phyloP scores from a whole-genome alignment of 768 basidiomycete species.

The Pulveroboletus sp. region DNA sequence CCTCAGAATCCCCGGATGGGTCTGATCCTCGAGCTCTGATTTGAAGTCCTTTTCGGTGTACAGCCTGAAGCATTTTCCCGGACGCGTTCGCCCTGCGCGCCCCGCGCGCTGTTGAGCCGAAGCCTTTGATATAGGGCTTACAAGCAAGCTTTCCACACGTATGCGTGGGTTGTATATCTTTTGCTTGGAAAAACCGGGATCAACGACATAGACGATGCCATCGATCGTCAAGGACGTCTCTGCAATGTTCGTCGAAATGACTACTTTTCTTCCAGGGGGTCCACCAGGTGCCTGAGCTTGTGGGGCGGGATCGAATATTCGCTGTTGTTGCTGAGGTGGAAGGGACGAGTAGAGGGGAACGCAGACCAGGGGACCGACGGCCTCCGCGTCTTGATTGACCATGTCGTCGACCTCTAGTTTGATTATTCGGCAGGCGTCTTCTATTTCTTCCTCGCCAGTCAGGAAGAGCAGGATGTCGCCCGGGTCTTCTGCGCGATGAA shows the following conservation, averaged over 20 bases:
- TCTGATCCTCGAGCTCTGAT: conserved; percentile 93
- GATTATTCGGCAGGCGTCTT: conserved; percentile 92
- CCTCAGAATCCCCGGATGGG: conserved; percentile 91
- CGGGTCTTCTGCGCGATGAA: conserved; percentile 90
- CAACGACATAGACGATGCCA: conserved; percentile 99
- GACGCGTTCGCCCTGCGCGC: conserved; percentile 91
- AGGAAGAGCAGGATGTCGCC: conserved; percentile 94
- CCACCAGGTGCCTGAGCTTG: conserved; percentile 54
- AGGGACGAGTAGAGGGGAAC: conserved; percentile 94
- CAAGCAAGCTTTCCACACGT: conserved; percentile 88
- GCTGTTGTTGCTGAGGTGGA: conserved; percentile 91
- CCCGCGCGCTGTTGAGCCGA: conserved; percentile 95
- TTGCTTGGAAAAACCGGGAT: conserved; percentile 96
- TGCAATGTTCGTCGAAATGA: conserved; percentile 95
- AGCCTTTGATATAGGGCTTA: conserved; percentile 95
- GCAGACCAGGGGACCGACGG: conserved; percentile 83
- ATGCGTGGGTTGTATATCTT: conserved; percentile 98
- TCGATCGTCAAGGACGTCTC: conserved; percentile 98
- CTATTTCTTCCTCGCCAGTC: conserved; percentile 98
- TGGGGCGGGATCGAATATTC: conserved; percentile 92
- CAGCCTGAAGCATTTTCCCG: conserved; percentile 94
- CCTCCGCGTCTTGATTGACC: conserved; percentile 58
- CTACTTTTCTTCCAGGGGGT: conserved; percentile 87
- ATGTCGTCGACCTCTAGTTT: conserved; percentile 87
- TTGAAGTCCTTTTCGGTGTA: conserved; percentile 99